Conservation (phyloP, 352 stramenopile species). For the Phytophthora ramorum region DNA sequence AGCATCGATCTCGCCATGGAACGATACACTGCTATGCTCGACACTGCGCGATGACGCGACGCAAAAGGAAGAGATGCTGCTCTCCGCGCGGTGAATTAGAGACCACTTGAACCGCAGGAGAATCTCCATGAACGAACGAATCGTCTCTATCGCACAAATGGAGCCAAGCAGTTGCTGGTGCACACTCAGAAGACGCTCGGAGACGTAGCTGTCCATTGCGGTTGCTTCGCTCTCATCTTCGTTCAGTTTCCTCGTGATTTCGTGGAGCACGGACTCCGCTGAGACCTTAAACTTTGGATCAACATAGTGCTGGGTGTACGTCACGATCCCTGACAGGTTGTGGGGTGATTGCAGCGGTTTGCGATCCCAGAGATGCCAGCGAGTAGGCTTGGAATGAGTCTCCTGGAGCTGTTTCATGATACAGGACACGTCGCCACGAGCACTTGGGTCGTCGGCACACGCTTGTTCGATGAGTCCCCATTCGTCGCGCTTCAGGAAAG, state of each 20-base stretch:
- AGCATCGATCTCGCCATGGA: constrained; percentile 31
- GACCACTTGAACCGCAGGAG: constrained; percentile 23
- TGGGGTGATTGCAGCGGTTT: constrained; percentile 11
- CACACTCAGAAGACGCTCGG: constrained; percentile 21
- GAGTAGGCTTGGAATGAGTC: neutral
- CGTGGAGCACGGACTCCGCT: constrained; percentile 17
- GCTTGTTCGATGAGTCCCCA: constrained; percentile 25
- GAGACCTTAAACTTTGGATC: constrained; percentile 15
- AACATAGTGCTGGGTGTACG: constrained; percentile 16
- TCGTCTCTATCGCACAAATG: constrained; percentile 18
- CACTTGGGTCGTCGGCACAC: constrained; percentile 17
- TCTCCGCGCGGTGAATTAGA: constrained; percentile 14
- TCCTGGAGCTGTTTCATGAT: constrained; percentile 24
- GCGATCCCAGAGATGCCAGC: constrained; percentile 27
- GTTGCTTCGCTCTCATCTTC: constrained; percentile 5
- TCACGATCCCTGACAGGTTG: constrained; percentile 6
- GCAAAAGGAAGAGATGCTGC: constrained; percentile 22
- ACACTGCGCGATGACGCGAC: constrained; percentile 25
- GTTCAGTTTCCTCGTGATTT: constrained; percentile 14
- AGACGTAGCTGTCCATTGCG: constrained; percentile 25
- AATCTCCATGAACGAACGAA: constrained; percentile 23
- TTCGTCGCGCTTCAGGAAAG: constrained; percentile 21
- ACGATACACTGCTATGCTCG: constrained; percentile 20
- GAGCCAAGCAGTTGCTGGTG: constrained; percentile 27
- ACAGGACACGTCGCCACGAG: constrained; percentile 3